Percentiles rank a stretch among this genome's conserved stretches.
Conservation (phyloP, 2,329 filamentous ascomycete species). For the Colletotrichum magnum region DNA sequence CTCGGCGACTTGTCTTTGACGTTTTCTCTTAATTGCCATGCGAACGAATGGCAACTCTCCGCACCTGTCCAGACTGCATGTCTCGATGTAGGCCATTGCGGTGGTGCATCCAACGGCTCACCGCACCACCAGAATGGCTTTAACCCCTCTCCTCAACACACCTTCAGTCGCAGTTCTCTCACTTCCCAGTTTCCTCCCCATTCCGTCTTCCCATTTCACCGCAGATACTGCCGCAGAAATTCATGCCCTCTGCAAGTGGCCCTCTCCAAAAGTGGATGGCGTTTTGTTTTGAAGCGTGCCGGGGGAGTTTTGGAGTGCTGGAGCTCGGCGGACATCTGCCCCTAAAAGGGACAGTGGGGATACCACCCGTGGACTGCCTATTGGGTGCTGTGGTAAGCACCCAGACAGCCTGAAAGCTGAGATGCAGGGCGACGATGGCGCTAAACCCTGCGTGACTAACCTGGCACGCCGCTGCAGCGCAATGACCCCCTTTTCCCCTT, state of each 20-base stretch:
- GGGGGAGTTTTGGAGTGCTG: slow-evolving; percentile 29
- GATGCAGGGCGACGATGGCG: too few species aligned
- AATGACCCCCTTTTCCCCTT: too few species aligned
- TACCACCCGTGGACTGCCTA: too few species aligned
- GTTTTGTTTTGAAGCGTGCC: slow-evolving; percentile 22
- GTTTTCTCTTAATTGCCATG: neutral
- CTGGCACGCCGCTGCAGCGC: too few species aligned
- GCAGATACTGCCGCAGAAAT: slow-evolving; percentile 3
- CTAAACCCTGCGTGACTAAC: too few species aligned
- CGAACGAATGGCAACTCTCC: neutral
- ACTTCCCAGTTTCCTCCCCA: neutral
- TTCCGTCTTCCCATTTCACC: neutral
- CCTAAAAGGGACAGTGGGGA: neutral
- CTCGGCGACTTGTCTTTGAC: neutral
- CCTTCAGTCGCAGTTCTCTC: slow-evolving; percentile 1
- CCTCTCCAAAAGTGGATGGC: neutral
- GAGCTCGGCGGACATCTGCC: slow-evolving; percentile 2
- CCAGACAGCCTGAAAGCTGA: too few species aligned
- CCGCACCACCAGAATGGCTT: slow-evolving; percentile 3
- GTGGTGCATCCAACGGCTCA: slow-evolving; percentile 3
- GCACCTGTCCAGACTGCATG: neutral
- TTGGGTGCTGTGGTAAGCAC: too few species aligned
- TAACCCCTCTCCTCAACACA: neutral
- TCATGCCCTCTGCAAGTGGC: slow-evolving; percentile 16
- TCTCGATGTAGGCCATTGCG: neutral